Evolutionary conservation across 768 basidiomycete species (phyloP), one percentile per base, ranked within the genome.

Genomic region (Lactifluus volemus): DNA sequence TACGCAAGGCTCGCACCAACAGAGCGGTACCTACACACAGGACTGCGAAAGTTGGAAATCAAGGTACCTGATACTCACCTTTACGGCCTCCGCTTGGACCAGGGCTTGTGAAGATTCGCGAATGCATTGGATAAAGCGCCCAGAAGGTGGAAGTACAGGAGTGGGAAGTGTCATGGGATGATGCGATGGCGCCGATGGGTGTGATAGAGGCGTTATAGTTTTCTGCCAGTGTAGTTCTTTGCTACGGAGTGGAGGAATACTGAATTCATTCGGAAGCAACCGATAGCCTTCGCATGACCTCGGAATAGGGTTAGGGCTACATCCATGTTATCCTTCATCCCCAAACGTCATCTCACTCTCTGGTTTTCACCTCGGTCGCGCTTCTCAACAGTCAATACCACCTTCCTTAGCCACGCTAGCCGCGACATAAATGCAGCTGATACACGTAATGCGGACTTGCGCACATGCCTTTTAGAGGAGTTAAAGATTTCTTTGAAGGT

Each of bases 401-500:
- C 48, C 5, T 9, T 42, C 15, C 38, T 17, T 32, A 48, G 59
- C 55, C 32, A 55, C 4, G 29, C 21, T 60, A 11, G 7, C 39
- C 19, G 34, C 30, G 17, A 50, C 21, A 47, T 42, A 3, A 36
- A n/a, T 2, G 42, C 25, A 3, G 42, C 55, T 57, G 44, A 52
- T 36, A 36, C 39, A 34, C 15, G 54, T 12, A 50, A 12, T 14
- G 19, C 50, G 84, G 86, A 82, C 59, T 70, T 86, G 58, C 81
- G 86, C 25, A 67, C 77, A 44, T 76, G 73, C 53, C 74, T 89
- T 36, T 71, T 77, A 55, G 67, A 70, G 45, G 80, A 80, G 55
- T 78, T 88, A 25, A 89, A 89, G 67, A 66, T 70, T 29, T 82
- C 87, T 9, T 82, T 89, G 83, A 89, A 85, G 80, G 86, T 85